Percentiles rank a stretch among this genome's conserved stretches.
phyloP scores from a whole-genome alignment of 352 stramenopile genomes.

The Globisporangium orthogonon region DNA sequence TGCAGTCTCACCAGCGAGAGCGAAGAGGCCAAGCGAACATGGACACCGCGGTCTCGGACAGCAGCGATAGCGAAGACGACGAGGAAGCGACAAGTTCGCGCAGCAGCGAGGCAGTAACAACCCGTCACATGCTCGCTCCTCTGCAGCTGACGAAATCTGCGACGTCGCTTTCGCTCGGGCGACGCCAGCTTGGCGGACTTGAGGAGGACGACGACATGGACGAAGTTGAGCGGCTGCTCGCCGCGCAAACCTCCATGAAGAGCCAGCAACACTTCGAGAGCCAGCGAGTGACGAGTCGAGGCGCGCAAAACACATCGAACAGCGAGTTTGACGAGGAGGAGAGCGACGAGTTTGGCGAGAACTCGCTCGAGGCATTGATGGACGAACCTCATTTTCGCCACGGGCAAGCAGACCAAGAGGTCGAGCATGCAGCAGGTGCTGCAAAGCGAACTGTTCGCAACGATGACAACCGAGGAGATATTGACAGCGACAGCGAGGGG shows the following conservation, averaged over 20 bases:
- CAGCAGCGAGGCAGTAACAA: background rate
- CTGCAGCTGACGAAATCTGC: background rate
- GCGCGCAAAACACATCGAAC: background rate
- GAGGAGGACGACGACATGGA: conserved; percentile 29
- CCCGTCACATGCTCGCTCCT: background rate
- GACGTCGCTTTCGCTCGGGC: background rate
- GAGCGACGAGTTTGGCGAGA: conserved; percentile 16
- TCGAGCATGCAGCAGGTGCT: background rate
- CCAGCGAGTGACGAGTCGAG: conserved; percentile 4
- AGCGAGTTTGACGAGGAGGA: conserved; percentile 4
- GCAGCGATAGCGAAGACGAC: conserved; percentile 1
- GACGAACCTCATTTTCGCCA: too few species aligned
- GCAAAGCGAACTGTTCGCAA: background rate
- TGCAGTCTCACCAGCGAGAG: background rate
- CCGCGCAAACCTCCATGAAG: conserved; percentile 12
- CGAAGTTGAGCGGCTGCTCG: conserved; percentile 21
- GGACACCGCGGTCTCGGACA: conserved; percentile 1
- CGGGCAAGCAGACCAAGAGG: background rate
- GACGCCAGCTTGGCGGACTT: conserved; percentile 2
- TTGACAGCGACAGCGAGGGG: conserved; percentile 3
- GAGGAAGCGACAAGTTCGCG: background rate
- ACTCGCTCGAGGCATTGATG: conserved; percentile 7
- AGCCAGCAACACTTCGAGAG: conserved; percentile 7
- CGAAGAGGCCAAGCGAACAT: background rate
- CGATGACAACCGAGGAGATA: conserved; percentile 12